Conservation (phyloP, 106 monocot species). For the Amphibolis antarctica region DNA sequence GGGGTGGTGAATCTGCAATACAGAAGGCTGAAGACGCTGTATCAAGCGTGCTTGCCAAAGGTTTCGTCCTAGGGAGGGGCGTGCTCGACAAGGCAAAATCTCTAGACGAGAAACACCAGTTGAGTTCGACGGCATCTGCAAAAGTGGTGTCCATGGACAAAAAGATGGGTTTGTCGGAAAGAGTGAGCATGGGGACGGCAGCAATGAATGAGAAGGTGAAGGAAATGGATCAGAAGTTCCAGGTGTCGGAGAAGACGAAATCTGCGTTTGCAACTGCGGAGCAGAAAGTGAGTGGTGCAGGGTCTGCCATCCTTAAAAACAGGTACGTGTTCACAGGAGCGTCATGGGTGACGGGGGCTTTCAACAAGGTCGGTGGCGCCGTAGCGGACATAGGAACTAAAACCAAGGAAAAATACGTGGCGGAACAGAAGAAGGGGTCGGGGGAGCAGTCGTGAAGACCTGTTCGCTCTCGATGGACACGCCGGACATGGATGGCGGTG, state of each 20-base stretch:
- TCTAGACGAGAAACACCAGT: conserved; percentile 56
- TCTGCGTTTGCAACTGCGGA: conserved; percentile 12
- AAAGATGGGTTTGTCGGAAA: conserved; percentile 13
- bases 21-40: conserved; percentile 67
- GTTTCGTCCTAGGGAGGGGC: conserved; percentile 66
- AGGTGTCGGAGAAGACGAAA: conserved; percentile 13
- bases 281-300: conserved; percentile 9
- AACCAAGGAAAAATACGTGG: conserved; percentile 65
- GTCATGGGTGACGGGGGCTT: conserved; percentile 10
- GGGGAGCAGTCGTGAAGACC: conserved; percentile 17
- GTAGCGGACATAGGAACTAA: conserved; percentile 14
- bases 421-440: conserved; percentile 47
- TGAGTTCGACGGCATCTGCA: conserved; percentile 46
- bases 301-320: conserved; percentile 13
- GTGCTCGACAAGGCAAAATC: conserved; percentile 41
- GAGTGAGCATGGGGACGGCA: background rate
- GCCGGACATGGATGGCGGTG: too few relatives aligned
- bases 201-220: conserved; percentile 15
- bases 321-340: conserved; percentile 8
- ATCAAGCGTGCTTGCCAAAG: conserved; percentile 67
- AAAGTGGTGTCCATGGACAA: conserved; percentile 24
- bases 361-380: conserved; percentile 9
- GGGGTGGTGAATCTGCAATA: conserved; percentile 36
- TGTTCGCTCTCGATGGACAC: too few relatives aligned
- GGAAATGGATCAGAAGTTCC: conserved; percentile 9